Conservation (phyloP, 164 flowering plant genomes). For the Annona cherimola region DNA sequence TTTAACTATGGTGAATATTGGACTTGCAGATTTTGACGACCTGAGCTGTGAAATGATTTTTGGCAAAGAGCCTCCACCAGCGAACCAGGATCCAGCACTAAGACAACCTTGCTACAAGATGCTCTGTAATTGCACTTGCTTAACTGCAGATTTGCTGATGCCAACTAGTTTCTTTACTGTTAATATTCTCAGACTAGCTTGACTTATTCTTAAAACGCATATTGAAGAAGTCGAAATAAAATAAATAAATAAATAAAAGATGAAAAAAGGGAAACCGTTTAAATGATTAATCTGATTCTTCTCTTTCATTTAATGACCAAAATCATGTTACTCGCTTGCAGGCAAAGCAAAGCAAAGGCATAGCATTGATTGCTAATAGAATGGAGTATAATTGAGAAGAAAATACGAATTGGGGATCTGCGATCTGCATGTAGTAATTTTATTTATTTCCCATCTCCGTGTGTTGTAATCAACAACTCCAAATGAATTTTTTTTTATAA, state of each 20-base stretch:
- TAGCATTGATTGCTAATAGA: slow-evolving; percentile 25
- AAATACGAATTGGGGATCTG: too few relatives aligned
- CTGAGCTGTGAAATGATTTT: slow-evolving; percentile 95
- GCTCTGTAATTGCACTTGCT: slow-evolving; percentile 41
- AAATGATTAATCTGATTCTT: not conserved
- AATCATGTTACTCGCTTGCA: slow-evolving; percentile 22
- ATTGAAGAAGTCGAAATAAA: too few relatives aligned
- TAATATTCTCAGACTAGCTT: too few relatives aligned
- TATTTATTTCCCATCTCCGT: too few relatives aligned
- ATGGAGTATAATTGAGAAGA: too few relatives aligned
- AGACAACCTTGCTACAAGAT: slow-evolving; percentile 76
- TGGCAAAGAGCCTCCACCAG: slow-evolving; percentile 72
- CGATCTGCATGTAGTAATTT: too few relatives aligned
- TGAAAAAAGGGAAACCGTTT: not conserved
- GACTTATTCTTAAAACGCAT: not conserved
- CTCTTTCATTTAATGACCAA: not conserved
- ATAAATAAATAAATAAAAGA: too few relatives aligned
- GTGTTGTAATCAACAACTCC: too few relatives aligned
- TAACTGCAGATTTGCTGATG: not conserved
- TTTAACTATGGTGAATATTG: slow-evolving; percentile 1
- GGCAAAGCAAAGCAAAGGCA: slow-evolving; percentile 55
- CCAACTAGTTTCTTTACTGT: too few relatives aligned
- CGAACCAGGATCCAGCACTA: slow-evolving; percentile 64
- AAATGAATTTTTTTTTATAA: too few relatives aligned
- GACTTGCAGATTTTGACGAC: slow-evolving; percentile 84